These are phyloP conservation scores for Luvunga scandens DNA, from an alignment of 345 rosid species.

Conservation along the genomic window DNA sequence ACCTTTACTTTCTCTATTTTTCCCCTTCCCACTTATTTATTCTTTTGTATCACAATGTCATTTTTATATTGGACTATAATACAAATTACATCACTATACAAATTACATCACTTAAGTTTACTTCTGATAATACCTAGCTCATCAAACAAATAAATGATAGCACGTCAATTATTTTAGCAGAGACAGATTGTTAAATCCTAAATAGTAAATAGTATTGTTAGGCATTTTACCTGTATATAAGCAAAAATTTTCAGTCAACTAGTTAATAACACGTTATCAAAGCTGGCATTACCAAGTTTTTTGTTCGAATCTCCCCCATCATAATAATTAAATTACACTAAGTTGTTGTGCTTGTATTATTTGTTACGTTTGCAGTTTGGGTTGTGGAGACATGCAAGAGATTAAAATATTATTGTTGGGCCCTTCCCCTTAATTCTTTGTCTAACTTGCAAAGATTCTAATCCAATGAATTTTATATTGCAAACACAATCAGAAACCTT, in stretches of 20 bases:
- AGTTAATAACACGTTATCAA: neutral
- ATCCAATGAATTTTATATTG: neutral
- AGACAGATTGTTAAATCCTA: neutral
- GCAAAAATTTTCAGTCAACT: neutral
- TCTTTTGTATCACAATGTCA: neutral
- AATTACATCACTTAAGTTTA: neutral
- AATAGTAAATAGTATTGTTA: neutral
- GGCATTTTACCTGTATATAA: neutral
- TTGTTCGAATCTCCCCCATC: neutral
- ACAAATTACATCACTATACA: neutral
- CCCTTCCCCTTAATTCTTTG: neutral
- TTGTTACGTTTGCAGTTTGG: too few relatives aligned
- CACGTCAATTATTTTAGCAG: neutral
- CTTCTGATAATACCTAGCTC: neutral
- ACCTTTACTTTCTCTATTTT: neutral
- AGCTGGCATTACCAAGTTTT: neutral
- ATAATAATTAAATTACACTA: neutral
- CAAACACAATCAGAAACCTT: neutral
- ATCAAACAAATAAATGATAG: conserved; percentile 5
- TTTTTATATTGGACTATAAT: neutral
- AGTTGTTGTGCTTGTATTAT: too few relatives aligned
- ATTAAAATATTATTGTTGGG: neutral
- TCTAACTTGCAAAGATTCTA: neutral
- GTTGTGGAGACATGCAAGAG: neutral
- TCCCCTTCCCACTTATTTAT: neutral